Evolutionary conservation across 306 rosid genomes (phyloP), one percentile per base, ranked within the genome.

Genomic region (Oemleria cerasiformis): DNA sequence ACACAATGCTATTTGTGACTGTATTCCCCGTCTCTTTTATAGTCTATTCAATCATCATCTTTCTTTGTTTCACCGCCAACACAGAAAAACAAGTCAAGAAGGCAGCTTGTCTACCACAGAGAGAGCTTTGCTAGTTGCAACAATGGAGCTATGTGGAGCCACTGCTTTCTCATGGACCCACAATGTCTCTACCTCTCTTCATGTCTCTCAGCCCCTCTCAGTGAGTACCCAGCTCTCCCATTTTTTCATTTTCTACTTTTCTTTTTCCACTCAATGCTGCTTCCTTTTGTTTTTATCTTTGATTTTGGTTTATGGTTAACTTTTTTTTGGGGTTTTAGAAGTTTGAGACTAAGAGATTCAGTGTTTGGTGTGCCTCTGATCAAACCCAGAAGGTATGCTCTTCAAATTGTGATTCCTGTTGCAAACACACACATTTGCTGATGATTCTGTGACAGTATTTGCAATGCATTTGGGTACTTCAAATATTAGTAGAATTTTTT

Each of bases 131-230:
- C 7, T 21, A 59, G 57, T 42, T 72, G 70, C 74, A 42, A 17
- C 64, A 11, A 82, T 84, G 91, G 91, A 82, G 82, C 51, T 76
- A 50, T 74, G 70, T 38, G 74, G 80, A 80, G 77, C 85, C 72
- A 85, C 85, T 68, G 78, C 90, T 55, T 71, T 90, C 63, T 83
- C 85, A 20, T 86, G 98, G 92, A 81, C 82, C 54, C 84, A 83
- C 76, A 77, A 81, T 4, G 65, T 89, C 71, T 84, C 77, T 67
- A 76, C 88, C 44, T 77, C 88, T 17, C 83, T 83, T 65, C 92
- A 72, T 54, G 58, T 78, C 30, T 82, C 94, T 42, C 88, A 25
- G 7, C 66, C 86, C 72, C 78, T 80, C 43, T 70, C 83, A 6
- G 96, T 91, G 68, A 78, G 92, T 75, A 12, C 44, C 43, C 57